Percentiles rank a stretch among this genome's conserved stretches.
phyloP scores from a whole-genome alignment of 768 basidiomycete species.

The Suillus spraguei region DNA sequence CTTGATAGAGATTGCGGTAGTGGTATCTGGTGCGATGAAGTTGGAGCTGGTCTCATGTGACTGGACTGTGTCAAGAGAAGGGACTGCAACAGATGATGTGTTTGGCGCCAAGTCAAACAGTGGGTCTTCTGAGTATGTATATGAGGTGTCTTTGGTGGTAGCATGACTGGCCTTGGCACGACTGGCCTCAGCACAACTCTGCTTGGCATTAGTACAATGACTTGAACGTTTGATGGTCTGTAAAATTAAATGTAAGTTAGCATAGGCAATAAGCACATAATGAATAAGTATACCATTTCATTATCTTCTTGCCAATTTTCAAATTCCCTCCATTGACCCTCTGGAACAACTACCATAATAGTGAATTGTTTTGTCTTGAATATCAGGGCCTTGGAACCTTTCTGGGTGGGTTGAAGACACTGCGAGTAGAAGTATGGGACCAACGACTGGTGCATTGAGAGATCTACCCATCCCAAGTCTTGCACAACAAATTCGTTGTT shows the following conservation, averaged over 20 bases:
- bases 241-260: no score
- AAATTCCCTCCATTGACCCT: constrained; percentile 11
- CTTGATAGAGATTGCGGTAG: neutral
- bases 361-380: constrained; percentile 13
- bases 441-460: neutral
- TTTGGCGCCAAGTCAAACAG: neutral
- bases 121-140: no score
- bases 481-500: neutral
- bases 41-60: no score
- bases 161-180: no score
- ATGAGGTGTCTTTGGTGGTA: no score
- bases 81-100: neutral
- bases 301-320: constrained; percentile 1
- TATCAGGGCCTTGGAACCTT: neutral
- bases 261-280: neutral
- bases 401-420: constrained; percentile 6
- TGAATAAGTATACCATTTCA: neutral
- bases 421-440: constrained; percentile 8
- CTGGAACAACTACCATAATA: constrained; percentile 10
- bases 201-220: no score
- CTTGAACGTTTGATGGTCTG: no score
- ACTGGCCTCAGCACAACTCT: no score
- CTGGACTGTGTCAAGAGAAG: neutral
- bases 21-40: neutral
- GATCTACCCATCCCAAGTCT: constrained; percentile 11